Conservation (phyloP, 805 yeast species). For the Tetrapisispora namnaoensis region DNA sequence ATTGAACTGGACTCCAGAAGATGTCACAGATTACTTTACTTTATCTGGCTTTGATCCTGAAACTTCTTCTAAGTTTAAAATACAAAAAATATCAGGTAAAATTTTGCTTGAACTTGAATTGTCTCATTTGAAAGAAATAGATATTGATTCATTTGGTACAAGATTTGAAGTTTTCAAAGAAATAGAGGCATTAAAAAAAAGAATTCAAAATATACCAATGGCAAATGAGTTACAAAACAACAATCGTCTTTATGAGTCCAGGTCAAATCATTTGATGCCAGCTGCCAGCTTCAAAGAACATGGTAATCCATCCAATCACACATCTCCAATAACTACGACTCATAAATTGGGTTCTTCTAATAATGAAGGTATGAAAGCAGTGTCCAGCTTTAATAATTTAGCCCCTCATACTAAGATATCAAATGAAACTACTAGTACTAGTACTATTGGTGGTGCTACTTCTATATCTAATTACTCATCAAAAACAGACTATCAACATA, state of each 20-base stretch:
- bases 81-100: constrained; percentile 82
- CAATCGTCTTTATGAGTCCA: background rate
- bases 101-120: constrained; percentile 80
- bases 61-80: constrained; percentile 69
- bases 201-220: background rate
- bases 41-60: constrained; percentile 61
- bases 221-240: background rate
- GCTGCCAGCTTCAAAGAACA: constrained; percentile 29
- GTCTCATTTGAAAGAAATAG: constrained; percentile 81
- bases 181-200: constrained; percentile 53
- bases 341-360: background rate
- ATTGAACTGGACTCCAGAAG: constrained; percentile 70
- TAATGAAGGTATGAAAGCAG: background rate
- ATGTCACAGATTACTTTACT: constrained; percentile 71
- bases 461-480: background rate
- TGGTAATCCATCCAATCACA: constrained; percentile 3
- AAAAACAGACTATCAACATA: background rate
- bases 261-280: constrained; percentile 29
- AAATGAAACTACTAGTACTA: background rate
- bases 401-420: background rate
- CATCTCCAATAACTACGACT: background rate
- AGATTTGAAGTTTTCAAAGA: constrained; percentile 87
- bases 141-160: constrained; percentile 87
- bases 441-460: too few species aligned
- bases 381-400: background rate